Percentiles rank a stretch among this genome's conserved stretches.
Conservation (phyloP, 305 asterid species). For the Andrographis paniculata region DNA sequence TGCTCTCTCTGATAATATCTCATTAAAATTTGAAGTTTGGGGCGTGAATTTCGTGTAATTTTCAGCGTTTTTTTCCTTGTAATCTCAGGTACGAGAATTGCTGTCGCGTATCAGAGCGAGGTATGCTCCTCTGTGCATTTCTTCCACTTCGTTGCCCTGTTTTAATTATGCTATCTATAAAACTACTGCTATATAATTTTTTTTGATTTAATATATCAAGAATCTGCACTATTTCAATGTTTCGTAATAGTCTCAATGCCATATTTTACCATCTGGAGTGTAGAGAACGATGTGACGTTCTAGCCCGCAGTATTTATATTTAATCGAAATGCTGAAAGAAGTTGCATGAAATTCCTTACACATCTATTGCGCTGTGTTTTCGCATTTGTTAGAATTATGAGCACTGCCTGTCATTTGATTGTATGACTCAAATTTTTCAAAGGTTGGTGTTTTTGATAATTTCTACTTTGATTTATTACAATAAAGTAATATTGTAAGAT, state of each 20-base stretch:
- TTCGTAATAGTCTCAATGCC: too few relatives aligned
- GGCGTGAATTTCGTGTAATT: background rate
- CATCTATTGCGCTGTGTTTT: constrained; percentile 5
- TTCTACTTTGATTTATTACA: constrained; percentile 6
- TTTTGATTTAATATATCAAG: too few relatives aligned
- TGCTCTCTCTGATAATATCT: background rate
- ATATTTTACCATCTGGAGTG: constrained; percentile 1
- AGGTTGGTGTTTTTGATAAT: background rate
- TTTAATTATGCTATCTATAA: background rate
- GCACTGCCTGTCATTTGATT: constrained; percentile 1
- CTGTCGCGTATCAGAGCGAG: constrained; percentile 90
- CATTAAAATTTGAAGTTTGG: too few relatives aligned
- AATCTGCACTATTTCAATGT: too few relatives aligned
- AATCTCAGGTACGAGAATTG: constrained; percentile 79
- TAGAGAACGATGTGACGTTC: background rate
- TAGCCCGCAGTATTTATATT: background rate
- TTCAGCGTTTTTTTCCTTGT: constrained; percentile 13
- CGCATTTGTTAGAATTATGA: background rate
- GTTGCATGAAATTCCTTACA: constrained; percentile 1
- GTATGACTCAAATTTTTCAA: background rate
- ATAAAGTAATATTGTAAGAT: background rate
- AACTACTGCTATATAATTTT: background rate
- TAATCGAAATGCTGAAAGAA: background rate
- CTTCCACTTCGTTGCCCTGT: background rate
- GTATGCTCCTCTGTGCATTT: constrained; percentile 27